Evolutionary conservation across 257 asterid species (phyloP).

Genomic region (Paraleonurus japonicus): DNA sequence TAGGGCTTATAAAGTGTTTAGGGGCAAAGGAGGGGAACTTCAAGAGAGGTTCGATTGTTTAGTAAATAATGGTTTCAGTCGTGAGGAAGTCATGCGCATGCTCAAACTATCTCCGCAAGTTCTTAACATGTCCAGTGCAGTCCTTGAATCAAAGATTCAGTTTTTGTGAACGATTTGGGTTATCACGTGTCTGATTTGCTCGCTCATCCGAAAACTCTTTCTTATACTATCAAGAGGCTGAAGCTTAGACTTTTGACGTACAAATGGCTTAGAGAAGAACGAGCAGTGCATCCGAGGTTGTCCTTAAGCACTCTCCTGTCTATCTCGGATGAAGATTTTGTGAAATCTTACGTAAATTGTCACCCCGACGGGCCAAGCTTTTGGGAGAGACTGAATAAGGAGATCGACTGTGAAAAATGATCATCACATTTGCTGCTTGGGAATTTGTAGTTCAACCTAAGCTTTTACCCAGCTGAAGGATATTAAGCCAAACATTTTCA

Average conservation of each 20-base stretch:
- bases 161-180: slow-evolving; percentile 51
- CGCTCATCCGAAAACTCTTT: slow-evolving; percentile 42
- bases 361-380: slow-evolving; percentile 56
- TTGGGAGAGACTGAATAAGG: slow-evolving; percentile 56
- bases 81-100: slow-evolving; percentile 44
- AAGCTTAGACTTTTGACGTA: slow-evolving; percentile 53
- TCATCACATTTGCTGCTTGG: slow-evolving; percentile 1
- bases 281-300: slow-evolving; percentile 42
- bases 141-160: slow-evolving; percentile 45
- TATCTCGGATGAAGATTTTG: slow-evolving; percentile 44
- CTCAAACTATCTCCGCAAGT: slow-evolving; percentile 51
- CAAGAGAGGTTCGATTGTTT: slow-evolving; percentile 70
- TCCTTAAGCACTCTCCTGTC: slow-evolving; percentile 67
- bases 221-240: slow-evolving; percentile 50
- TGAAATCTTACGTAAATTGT: slow-evolving; percentile 44
- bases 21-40: slow-evolving; percentile 64
- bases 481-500: slow-evolving; percentile 20
- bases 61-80: slow-evolving; percentile 47
- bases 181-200: slow-evolving; percentile 43
- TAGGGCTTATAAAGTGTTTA: slow-evolving; percentile 46
- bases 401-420: background rate
- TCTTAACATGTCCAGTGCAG: slow-evolving; percentile 58
- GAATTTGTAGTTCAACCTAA: background rate
- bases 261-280: slow-evolving; percentile 61
- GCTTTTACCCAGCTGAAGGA: background rate